Evolutionary conservation across 371 early-diverging fungal genomes (phyloP).

Genomic region (Phascolomyces articulosus): DNA sequence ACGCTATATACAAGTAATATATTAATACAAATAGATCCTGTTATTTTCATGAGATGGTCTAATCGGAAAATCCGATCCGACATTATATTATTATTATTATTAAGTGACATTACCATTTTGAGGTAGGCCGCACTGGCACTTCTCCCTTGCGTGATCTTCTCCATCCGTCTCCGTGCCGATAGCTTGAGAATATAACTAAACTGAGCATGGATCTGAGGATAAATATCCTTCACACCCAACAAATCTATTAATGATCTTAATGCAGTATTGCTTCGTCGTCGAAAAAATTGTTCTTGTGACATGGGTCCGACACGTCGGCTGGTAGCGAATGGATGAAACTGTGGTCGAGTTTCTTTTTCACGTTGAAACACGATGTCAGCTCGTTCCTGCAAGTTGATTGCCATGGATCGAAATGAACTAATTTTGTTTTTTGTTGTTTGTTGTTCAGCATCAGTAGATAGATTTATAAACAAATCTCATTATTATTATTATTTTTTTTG

Average conservation of each 20-base stretch:
- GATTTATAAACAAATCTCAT: too few relatives aligned
- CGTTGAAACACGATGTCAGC: constrained; percentile 57
- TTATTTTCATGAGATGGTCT: not conserved
- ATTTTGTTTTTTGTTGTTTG: too few relatives aligned
- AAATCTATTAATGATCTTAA: constrained; percentile 55
- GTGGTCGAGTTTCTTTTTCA: constrained; percentile 37
- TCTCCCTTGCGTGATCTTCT: constrained; percentile 41
- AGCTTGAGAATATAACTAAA: constrained; percentile 58
- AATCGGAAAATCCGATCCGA: not conserved
- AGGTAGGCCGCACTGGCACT: constrained; percentile 38
- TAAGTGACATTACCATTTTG: constrained; percentile 37
- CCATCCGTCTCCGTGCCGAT: constrained; percentile 48
- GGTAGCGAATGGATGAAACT: constrained; percentile 43
- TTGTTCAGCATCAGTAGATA: too few relatives aligned
- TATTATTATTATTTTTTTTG: too few relatives aligned
- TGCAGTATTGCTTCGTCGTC: constrained; percentile 53
- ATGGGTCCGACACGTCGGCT: constrained; percentile 53
- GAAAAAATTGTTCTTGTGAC: constrained; percentile 55
- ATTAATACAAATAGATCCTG: not conserved
- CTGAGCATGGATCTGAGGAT: constrained; percentile 54
- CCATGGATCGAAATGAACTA: constrained; percentile 61
- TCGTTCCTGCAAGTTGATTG: constrained; percentile 58
- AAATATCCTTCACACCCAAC: constrained; percentile 53
- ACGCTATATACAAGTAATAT: not conserved
- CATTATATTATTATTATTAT: too few relatives aligned